Percentiles rank a stretch among this genome's conserved stretches.
Conservation (phyloP, 768 basidiomycete species). For the Royoungia palumana region DNA sequence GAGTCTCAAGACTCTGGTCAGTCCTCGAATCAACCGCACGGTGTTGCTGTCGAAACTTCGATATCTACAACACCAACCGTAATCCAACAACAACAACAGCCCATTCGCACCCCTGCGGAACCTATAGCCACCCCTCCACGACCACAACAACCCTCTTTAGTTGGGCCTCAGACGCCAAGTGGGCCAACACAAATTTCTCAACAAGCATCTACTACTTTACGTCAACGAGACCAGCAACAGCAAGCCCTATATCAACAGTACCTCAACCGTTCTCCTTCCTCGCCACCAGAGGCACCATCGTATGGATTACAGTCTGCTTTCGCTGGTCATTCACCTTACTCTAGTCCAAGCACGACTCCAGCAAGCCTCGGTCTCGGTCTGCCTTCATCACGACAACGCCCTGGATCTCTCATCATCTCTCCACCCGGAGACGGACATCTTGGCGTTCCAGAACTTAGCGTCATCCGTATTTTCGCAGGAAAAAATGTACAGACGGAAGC, state of each 20-base stretch:
- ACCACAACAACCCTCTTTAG: slow-evolving; percentile 21
- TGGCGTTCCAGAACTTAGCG: slow-evolving; percentile 79
- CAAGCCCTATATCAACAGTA: slow-evolving; percentile 87
- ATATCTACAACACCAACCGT: slow-evolving; percentile 53
- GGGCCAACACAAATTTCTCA: slow-evolving; percentile 47
- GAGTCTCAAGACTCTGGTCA: slow-evolving; percentile 64
- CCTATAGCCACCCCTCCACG: slow-evolving; percentile 16
- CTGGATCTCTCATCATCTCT: slow-evolving; percentile 74
- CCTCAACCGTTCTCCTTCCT: slow-evolving; percentile 80
- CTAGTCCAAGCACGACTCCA: slow-evolving; percentile 36
- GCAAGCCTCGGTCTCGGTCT: slow-evolving; percentile 48
- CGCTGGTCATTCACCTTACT: slow-evolving; percentile 44
- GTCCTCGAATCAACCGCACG: slow-evolving; percentile 44
- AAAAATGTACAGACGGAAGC: slow-evolving; percentile 88
- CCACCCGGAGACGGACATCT: slow-evolving; percentile 57
- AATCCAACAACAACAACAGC: slow-evolving; percentile 57
- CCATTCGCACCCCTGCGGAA: slow-evolving; percentile 21
- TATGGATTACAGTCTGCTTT: slow-evolving; percentile 76
- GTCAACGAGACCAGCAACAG: slow-evolving; percentile 86
- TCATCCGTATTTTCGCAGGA: slow-evolving; percentile 95
- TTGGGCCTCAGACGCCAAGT: slow-evolving; percentile 29
- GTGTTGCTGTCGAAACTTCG: slow-evolving; percentile 21
- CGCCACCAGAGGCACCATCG: slow-evolving; percentile 69
- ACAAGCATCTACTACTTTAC: slow-evolving; percentile 64
- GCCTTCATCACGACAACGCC: slow-evolving; percentile 56